phyloP scores from a whole-genome alignment of 1,139 yeast species.

The Neolecta irregularis region DNA sequence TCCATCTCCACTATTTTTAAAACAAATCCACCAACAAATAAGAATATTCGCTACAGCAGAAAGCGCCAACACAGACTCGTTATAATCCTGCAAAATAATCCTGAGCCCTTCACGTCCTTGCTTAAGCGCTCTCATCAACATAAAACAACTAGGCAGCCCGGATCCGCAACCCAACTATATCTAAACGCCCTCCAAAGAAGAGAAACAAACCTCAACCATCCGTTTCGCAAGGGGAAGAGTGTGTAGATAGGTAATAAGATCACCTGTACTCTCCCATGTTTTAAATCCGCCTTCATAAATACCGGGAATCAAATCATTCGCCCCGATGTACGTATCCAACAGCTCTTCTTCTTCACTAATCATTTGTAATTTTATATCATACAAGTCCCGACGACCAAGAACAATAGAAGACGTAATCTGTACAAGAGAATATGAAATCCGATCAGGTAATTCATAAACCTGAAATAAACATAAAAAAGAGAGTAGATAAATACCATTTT shows the following conservation, averaged over 20 bases:
- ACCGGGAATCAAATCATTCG: neutral
- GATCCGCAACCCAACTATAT: conserved; percentile 4
- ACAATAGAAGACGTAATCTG: too few relatives aligned
- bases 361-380: conserved; percentile 2
- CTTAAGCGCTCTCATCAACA: conserved; percentile 1
- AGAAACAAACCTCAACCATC: conserved; percentile 1
- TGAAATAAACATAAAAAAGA: too few relatives aligned
- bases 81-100: conserved; percentile 1
- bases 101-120: neutral
- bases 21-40: neutral
- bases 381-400: too few relatives aligned
- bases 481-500: too few relatives aligned
- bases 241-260: neutral
- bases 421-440: too few relatives aligned
- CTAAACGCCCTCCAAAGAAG: neutral
- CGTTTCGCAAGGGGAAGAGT: too few relatives aligned
- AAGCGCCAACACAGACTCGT: neutral
- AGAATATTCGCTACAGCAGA: conserved; percentile 1
- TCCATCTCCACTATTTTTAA: neutral
- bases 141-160: neutral
- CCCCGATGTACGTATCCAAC: neutral
- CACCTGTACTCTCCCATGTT: conserved; percentile 4
- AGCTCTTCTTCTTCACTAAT: conserved; percentile 1
- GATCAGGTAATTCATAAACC: too few relatives aligned
- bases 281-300: conserved; percentile 4